A percentile compares a stretch with the other conserved stretches of the same genome.
These are phyloP conservation scores for Laetiporus sulphureus DNA, from an alignment of 1,284 basidiomycete species.

Conservation along the genomic window DNA sequence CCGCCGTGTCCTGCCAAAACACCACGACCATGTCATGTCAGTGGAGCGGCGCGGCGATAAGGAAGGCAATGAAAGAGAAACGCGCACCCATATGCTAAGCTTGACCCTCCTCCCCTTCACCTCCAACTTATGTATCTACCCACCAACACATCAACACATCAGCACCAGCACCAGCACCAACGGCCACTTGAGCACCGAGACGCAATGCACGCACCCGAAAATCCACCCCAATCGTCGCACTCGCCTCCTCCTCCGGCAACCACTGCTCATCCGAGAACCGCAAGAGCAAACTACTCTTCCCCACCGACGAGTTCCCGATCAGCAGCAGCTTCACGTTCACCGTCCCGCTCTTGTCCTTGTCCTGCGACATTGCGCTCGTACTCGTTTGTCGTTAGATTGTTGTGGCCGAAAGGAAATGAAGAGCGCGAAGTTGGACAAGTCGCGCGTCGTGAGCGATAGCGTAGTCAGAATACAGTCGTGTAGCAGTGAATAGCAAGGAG, in stretches of 20 bases:
- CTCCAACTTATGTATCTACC: conserved; percentile 77
- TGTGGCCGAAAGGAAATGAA: too few species aligned
- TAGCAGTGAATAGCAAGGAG: too few species aligned
- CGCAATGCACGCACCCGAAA: conserved; percentile 51
- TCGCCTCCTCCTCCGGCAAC: conserved; percentile 90
- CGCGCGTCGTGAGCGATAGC: too few species aligned
- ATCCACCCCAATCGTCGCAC: conserved; percentile 89
- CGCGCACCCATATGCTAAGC: conserved; percentile 72
- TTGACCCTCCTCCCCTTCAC: conserved; percentile 75
- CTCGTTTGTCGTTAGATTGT: too few species aligned
- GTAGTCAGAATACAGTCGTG: too few species aligned
- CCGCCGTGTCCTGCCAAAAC: conserved; percentile 74
- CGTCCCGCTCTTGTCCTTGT: conserved; percentile 23
- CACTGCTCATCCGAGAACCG: conserved; percentile 97
- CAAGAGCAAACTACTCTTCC: conserved; percentile 85
- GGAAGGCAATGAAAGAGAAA: background rate
- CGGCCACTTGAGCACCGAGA: background rate
- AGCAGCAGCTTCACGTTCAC: conserved; percentile 68
- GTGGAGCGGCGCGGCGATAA: conserved; percentile 3
- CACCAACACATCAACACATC: background rate
- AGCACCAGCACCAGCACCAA: background rate
- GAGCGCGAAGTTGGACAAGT: too few species aligned
- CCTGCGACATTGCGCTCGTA: conserved; percentile 16
- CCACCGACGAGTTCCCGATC: conserved; percentile 88
- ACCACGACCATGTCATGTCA: too few species aligned